Conservation (phyloP, 352 stramenopile species). For the Phytophthora melonis region DNA sequence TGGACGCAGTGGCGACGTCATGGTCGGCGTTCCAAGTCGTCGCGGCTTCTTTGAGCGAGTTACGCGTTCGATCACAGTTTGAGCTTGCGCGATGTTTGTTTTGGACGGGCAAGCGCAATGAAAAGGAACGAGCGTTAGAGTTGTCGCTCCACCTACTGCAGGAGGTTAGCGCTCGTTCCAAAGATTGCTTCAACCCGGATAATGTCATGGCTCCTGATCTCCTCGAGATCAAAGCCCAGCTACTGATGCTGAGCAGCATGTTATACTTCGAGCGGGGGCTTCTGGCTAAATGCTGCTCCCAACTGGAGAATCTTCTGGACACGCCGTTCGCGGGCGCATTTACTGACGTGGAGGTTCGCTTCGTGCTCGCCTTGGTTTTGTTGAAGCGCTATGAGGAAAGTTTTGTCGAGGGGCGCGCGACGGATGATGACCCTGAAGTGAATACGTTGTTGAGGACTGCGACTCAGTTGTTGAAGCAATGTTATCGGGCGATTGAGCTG, state of each 20-base stretch:
- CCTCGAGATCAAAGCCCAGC: conserved; percentile 25
- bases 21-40: conserved; percentile 28
- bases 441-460: conserved; percentile 26
- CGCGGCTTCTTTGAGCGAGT: conserved; percentile 13
- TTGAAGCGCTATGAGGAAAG: conserved; percentile 25
- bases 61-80: conserved; percentile 43
- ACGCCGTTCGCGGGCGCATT: conserved; percentile 18
- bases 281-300: conserved; percentile 19
- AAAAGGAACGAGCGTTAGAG: conserved; percentile 32
- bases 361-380: conserved; percentile 41
- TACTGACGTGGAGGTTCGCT: conserved; percentile 50
- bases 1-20: conserved; percentile 18
- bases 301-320: conserved; percentile 37
- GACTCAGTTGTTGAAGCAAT: conserved; percentile 42
- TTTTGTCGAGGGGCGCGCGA: background rate
- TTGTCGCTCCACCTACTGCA: conserved; percentile 33
- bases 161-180: background rate
- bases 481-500: conserved; percentile 62
- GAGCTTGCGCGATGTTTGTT: conserved; percentile 55
- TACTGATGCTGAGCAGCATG: conserved; percentile 59
- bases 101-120: conserved; percentile 35
- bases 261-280: conserved; percentile 45
- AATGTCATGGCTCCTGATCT: background rate
- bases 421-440: conserved; percentile 13
- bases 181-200: background rate